Conservation (phyloP, 2,329 filamentous ascomycete genomes). For the Periconia digitata region DNA sequence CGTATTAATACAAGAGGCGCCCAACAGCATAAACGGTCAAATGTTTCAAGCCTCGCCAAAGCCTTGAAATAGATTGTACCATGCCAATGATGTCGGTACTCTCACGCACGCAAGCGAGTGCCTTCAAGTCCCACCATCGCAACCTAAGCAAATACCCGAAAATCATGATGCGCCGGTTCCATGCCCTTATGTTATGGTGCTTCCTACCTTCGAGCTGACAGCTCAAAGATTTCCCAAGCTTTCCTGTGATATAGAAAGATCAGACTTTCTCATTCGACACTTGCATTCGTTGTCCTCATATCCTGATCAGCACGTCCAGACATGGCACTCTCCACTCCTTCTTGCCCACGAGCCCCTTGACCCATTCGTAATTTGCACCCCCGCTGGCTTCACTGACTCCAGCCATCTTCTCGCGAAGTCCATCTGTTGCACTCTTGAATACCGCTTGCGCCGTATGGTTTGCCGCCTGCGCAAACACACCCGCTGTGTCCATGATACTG, state of each 20-base stretch:
- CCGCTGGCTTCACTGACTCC: constrained; percentile 61
- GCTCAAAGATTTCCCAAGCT: too few species aligned
- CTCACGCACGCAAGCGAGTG: background rate
- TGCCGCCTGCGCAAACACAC: constrained; percentile 66
- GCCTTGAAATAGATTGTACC: too few species aligned
- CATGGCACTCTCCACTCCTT: constrained; percentile 91
- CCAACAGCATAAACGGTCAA: too few species aligned
- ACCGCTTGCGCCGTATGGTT: constrained; percentile 50
- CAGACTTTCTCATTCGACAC: background rate
- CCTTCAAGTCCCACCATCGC: too few species aligned
- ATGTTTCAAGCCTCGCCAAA: too few species aligned
- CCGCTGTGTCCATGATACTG: constrained; percentile 65
- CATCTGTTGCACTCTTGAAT: constrained; percentile 30
- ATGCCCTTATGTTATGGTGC: background rate
- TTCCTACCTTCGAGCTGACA: background rate
- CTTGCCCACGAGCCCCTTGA: constrained; percentile 76
- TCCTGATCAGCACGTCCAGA: constrained; percentile 80
- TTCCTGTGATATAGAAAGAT: too few species aligned
- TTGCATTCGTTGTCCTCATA: constrained; percentile 41
- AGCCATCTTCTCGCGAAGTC: constrained; percentile 31
- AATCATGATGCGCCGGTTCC: background rate
- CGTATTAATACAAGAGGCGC: too few species aligned
- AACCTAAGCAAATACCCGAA: background rate
- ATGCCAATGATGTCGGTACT: too few species aligned
- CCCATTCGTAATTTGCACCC: constrained; percentile 72